Percentiles rank a stretch among this genome's conserved stretches.
Evolutionary conservation across 129 eudicot species (phyloP).

Genomic region (Pseudognaphalium luteoalbum): DNA sequence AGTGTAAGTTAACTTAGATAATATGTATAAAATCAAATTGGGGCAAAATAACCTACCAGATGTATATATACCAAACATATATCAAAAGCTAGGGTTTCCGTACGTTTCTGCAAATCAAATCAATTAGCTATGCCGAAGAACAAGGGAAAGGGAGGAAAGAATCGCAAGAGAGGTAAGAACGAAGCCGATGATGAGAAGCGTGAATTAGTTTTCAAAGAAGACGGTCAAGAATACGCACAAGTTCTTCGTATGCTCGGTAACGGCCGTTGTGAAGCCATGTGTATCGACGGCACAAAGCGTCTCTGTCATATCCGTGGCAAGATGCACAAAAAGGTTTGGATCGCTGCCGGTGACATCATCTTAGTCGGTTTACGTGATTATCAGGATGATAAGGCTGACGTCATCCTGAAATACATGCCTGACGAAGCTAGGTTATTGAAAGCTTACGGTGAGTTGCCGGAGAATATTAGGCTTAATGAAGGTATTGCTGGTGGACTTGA

Average conservation of each 20-base stretch:
- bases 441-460: constrained; percentile 46
- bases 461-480: constrained; percentile 37
- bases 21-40: not conserved
- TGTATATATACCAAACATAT: not conserved
- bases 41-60: not conserved
- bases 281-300: constrained; percentile 48
- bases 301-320: constrained; percentile 45
- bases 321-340: constrained; percentile 51
- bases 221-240: constrained; percentile 41
- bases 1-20: not conserved
- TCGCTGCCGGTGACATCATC: constrained; percentile 42
- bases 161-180: constrained; percentile 44
- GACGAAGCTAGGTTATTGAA: constrained; percentile 45
- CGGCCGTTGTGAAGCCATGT: constrained; percentile 47
- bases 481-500: constrained; percentile 40
- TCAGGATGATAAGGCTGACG: constrained; percentile 45
- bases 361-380: constrained; percentile 40
- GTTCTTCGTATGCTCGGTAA: constrained; percentile 47
- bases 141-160: constrained; percentile 52
- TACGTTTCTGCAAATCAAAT: not conserved
- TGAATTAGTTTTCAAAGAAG: constrained; percentile 40
- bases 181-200: constrained; percentile 47
- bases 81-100: constrained; percentile 30
- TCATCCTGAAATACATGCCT: constrained; percentile 45
- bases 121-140: constrained; percentile 42